Conservation (phyloP, 1,284 basidiomycete genomes). For the Cystobasidium sp. region DNA sequence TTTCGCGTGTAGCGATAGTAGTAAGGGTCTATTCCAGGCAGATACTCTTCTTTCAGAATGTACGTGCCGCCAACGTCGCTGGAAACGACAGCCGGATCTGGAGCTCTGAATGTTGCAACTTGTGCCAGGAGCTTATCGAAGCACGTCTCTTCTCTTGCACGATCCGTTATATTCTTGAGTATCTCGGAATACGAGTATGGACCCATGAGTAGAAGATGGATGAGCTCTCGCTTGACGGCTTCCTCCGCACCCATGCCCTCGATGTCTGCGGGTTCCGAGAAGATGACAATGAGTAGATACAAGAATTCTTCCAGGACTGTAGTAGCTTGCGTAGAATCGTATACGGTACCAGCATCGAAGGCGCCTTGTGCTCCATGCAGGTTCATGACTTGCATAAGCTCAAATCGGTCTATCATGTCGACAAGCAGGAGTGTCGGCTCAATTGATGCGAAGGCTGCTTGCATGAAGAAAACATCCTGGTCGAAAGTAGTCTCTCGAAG, state of each 20-base stretch:
- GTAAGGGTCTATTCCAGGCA: slow-evolving; percentile 89
- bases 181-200: slow-evolving; percentile 90
- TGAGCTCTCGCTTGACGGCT: slow-evolving; percentile 79
- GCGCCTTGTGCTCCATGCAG: slow-evolving; percentile 60
- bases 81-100: slow-evolving; percentile 61
- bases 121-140: slow-evolving; percentile 80
- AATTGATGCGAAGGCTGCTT: slow-evolving; percentile 74
- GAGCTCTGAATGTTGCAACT: slow-evolving; percentile 81
- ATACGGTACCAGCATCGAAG: slow-evolving; percentile 55
- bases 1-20: slow-evolving; percentile 96
- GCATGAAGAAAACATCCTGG: slow-evolving; percentile 91
- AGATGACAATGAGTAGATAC: slow-evolving; percentile 81
- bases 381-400: slow-evolving; percentile 77
- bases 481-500: slow-evolving; percentile 95
- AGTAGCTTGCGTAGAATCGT: slow-evolving; percentile 73
- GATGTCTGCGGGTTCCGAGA: slow-evolving; percentile 81
- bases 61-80: slow-evolving; percentile 70
- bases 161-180: slow-evolving; percentile 86
- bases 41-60: slow-evolving; percentile 80
- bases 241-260: slow-evolving; percentile 69
- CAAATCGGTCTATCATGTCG: slow-evolving; percentile 87
- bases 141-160: slow-evolving; percentile 80
- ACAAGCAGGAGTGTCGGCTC: slow-evolving; percentile 81
- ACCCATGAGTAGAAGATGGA: slow-evolving; percentile 87
- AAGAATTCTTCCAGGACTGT: slow-evolving; percentile 92